These are phyloP conservation scores for Microdochium trichocladiopsis DNA, from an alignment of 2,329 filamentous ascomycete species.

Conservation along the genomic window DNA sequence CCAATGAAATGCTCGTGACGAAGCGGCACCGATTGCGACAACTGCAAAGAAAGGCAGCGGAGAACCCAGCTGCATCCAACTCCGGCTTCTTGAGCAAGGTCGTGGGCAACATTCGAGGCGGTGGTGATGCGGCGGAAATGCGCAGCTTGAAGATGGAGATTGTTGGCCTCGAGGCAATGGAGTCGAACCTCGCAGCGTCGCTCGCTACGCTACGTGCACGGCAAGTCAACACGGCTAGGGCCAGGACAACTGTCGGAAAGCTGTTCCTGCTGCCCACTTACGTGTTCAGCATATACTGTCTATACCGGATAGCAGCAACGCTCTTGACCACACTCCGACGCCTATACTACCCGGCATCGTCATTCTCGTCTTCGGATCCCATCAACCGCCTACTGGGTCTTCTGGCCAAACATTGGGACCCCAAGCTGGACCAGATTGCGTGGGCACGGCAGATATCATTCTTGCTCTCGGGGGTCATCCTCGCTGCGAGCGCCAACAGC, in stretches of 20 bases:
- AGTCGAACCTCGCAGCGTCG: slow-evolving; percentile 59
- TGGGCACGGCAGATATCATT: slow-evolving; percentile 86
- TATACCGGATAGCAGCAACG: slow-evolving; percentile 75
- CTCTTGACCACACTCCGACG: slow-evolving; percentile 61
- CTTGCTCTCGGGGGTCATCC: slow-evolving; percentile 73
- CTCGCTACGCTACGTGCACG: slow-evolving; percentile 57
- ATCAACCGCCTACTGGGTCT: slow-evolving; percentile 78
- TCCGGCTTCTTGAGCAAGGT: slow-evolving; percentile 66
- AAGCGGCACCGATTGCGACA: slow-evolving; percentile 68
- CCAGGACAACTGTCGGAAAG: slow-evolving; percentile 60
- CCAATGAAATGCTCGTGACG: slow-evolving; percentile 68
- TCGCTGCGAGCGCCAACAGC: slow-evolving; percentile 73
- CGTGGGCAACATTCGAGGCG: slow-evolving; percentile 62
- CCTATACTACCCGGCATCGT: slow-evolving; percentile 32
- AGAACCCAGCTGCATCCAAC: slow-evolving; percentile 30
- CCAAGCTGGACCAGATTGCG: slow-evolving; percentile 70
- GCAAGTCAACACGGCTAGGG: slow-evolving; percentile 56
- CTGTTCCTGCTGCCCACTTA: slow-evolving; percentile 57
- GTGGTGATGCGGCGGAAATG: slow-evolving; percentile 52
- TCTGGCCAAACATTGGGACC: slow-evolving; percentile 77
- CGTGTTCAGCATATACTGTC: slow-evolving; percentile 72
- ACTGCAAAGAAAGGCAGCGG: slow-evolving; percentile 55
- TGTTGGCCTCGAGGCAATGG: slow-evolving; percentile 73
- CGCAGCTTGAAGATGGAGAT: slow-evolving; percentile 66
- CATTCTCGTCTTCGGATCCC: slow-evolving; percentile 68